Percentiles rank a stretch among this genome's conserved stretches.
These are phyloP conservation scores for Lycium ferocissimum DNA, from an alignment of 257 asterid genomes.

Conservation along the genomic window DNA sequence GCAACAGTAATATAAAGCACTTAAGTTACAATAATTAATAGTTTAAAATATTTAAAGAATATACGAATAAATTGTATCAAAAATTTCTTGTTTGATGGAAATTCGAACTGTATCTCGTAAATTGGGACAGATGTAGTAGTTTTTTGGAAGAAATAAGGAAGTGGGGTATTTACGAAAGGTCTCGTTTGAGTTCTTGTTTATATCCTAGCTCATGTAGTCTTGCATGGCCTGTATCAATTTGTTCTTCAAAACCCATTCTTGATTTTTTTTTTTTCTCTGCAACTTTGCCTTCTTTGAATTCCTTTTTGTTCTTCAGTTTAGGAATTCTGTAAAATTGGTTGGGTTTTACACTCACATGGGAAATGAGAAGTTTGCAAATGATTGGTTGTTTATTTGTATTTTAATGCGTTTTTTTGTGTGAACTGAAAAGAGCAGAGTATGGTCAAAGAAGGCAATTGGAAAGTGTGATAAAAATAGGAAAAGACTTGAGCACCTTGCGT, in stretches of 20 bases:
- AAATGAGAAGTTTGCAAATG: background rate
- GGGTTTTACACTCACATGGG: background rate
- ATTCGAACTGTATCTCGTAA: too few species aligned
- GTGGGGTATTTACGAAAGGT: slow-evolving; percentile 76
- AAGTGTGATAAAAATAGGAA: background rate
- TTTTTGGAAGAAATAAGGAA: background rate
- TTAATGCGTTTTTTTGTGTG: background rate
- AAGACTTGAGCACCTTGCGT: background rate
- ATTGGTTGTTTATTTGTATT: background rate
- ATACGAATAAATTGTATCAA: too few species aligned
- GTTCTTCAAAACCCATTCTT: slow-evolving; percentile 29
- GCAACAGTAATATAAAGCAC: too few species aligned
- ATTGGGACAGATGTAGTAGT: too few species aligned
- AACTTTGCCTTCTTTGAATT: background rate
- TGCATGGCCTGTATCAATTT: slow-evolving; percentile 79
- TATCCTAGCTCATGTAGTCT: slow-evolving; percentile 88
- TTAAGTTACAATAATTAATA: too few species aligned
- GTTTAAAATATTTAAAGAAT: too few species aligned
- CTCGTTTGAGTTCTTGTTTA: slow-evolving; percentile 98
- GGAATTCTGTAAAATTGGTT: background rate
- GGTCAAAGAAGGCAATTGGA: slow-evolving; percentile 20
- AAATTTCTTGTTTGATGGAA: too few species aligned
- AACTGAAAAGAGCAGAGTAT: background rate
- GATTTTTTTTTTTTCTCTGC: too few species aligned
- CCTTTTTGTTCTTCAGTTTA: background rate